phyloP scores from a whole-genome alignment of 139 green algal species.

The Coelastrella sp. region DNA sequence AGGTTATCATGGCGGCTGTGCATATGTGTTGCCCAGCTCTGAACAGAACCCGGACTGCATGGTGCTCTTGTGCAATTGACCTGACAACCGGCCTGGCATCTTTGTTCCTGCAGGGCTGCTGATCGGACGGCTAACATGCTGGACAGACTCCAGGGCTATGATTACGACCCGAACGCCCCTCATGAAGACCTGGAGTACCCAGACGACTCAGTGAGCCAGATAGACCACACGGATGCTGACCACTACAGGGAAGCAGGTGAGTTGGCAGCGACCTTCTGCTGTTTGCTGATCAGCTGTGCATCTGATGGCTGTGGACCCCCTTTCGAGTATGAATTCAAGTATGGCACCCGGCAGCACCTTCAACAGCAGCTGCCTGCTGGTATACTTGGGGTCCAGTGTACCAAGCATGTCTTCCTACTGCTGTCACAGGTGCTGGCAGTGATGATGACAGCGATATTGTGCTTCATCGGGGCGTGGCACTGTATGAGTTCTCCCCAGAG shows the following conservation, averaged over 20 bases:
- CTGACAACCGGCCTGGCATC: background rate
- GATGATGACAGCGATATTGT: constrained; percentile 49
- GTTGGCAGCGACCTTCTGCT: background rate
- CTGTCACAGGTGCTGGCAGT: constrained; percentile 26
- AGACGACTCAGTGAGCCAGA: constrained; percentile 30
- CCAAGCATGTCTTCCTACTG: background rate
- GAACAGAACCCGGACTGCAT: too few species aligned
- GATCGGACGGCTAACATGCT: constrained; percentile 5
- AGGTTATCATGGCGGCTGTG: too few species aligned
- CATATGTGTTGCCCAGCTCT: too few species aligned
- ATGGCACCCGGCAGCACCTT: too few species aligned
- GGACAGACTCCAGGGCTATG: constrained; percentile 37
- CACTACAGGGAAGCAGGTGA: constrained; percentile 13
- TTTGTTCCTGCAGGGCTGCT: constrained; percentile 3
- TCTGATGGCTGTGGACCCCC: too few species aligned
- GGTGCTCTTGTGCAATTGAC: background rate
- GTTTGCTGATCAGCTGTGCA: background rate
- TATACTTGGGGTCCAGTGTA: too few species aligned
- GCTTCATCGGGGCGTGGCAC: constrained; percentile 40
- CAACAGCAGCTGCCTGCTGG: too few species aligned
- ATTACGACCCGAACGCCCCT: constrained; percentile 36
- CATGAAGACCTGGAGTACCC: constrained; percentile 22
- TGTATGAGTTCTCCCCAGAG: constrained; percentile 45
- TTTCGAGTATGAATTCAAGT: too few species aligned
- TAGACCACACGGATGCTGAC: constrained; percentile 20